Percentiles rank a stretch among this genome's conserved stretches.
Conservation (phyloP, 2,329 filamentous ascomycete genomes). For the Verticillium alfalfae region DNA sequence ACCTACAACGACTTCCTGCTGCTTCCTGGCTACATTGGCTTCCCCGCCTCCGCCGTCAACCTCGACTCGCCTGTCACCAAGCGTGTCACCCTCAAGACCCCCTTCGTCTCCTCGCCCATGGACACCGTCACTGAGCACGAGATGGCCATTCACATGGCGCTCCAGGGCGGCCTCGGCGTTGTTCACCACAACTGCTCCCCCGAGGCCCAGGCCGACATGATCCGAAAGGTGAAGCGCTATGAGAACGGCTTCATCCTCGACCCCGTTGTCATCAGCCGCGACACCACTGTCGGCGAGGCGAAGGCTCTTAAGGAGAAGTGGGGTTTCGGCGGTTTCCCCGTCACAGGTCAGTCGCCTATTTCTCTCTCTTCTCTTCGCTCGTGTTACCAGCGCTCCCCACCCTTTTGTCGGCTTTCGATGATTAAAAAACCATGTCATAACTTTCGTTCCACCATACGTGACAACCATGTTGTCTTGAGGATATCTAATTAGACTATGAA, state of each 20-base stretch:
- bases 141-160: constrained; percentile 97
- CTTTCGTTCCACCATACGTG: constrained; percentile 99
- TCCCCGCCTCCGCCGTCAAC: constrained; percentile 81
- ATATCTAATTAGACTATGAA: constrained; percentile 28
- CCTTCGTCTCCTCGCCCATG: constrained; percentile 97
- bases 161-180: constrained; percentile 83
- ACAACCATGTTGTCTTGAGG: constrained; percentile 73
- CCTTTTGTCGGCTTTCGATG: constrained; percentile 40
- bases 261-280: constrained; percentile 83
- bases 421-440: constrained; percentile 87
- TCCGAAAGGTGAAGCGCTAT: constrained; percentile 97
- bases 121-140: constrained; percentile 99
- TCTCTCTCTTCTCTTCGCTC: constrained; percentile 10
- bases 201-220: constrained; percentile 96
- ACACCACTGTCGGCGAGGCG: constrained; percentile 85
- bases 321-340: constrained; percentile 97
- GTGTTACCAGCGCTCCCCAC: constrained; percentile 11
- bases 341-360: constrained; percentile 72
- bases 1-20: constrained; percentile 99
- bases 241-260: constrained; percentile 99
- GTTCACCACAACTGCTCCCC: constrained; percentile 99
- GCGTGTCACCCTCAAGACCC: constrained; percentile 92
- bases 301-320: constrained; percentile 93
- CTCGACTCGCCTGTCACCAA: constrained; percentile 93
- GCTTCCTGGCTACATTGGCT: constrained; percentile 96